These are phyloP conservation scores for Aphanomyces invadans DNA, from an alignment of 352 stramenopile species.

Conservation along the genomic window DNA sequence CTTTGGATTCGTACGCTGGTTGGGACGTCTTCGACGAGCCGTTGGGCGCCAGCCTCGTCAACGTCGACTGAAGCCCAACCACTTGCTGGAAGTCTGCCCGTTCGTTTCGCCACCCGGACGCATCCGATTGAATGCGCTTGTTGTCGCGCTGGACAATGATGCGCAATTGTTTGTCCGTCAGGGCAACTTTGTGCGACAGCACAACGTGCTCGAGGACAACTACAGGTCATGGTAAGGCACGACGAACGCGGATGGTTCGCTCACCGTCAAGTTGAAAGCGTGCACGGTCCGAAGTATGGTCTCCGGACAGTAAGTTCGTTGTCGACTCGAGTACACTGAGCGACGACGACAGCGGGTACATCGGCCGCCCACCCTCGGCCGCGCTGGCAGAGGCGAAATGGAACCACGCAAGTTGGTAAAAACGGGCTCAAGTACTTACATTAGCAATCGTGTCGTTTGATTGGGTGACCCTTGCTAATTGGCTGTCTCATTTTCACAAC, in stretches of 20 bases:
- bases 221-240: background rate
- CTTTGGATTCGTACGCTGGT: slow-evolving; percentile 2
- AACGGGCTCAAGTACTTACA: background rate
- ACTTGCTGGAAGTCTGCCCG: slow-evolving; percentile 21
- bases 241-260: background rate
- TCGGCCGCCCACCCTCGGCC: background rate
- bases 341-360: background rate
- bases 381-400: background rate
- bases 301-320: background rate
- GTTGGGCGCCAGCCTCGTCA: background rate
- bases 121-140: slow-evolving; percentile 23
- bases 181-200: slow-evolving; percentile 14
- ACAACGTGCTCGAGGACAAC: slow-evolving; percentile 16
- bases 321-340: background rate
- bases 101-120: slow-evolving; percentile 10
- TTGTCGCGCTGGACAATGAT: slow-evolving; percentile 21
- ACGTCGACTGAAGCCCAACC: slow-evolving; percentile 19
- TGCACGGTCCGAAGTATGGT: background rate
- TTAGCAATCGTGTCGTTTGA: background rate
- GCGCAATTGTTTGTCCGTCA: slow-evolving; percentile 24
- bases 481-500: too few relatives aligned
- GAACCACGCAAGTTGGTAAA: background rate
- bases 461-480: background rate
- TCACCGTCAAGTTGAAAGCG: slow-evolving; percentile 23
- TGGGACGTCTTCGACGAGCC: background rate